Conservation (phyloP, 2,329 filamentous ascomycete species). For the Colletotrichum brevisporum region DNA sequence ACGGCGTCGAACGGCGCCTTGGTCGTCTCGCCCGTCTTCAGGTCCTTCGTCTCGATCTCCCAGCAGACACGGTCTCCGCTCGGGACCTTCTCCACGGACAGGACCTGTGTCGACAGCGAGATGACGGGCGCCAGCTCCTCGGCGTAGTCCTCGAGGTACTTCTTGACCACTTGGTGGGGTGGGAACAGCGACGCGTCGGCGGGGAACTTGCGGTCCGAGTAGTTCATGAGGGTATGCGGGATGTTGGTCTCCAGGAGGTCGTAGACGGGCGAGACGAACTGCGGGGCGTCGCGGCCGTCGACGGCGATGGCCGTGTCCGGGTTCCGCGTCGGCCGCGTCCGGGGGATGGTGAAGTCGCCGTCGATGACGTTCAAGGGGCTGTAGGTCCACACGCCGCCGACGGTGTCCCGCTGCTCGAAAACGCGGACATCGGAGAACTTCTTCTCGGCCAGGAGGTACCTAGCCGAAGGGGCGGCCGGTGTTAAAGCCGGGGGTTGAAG, state of each 20-base stretch:
- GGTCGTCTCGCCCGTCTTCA: slow-evolving; percentile 45
- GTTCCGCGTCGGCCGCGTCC: slow-evolving; percentile 48
- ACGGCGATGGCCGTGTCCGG: slow-evolving; percentile 60
- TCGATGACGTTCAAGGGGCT: slow-evolving; percentile 49
- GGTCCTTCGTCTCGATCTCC: slow-evolving; percentile 58
- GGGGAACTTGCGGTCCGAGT: slow-evolving; percentile 73
- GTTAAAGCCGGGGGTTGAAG: too few species aligned
- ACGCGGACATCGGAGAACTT: slow-evolving; percentile 74
- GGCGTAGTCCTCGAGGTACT: slow-evolving; percentile 77
- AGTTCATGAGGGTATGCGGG: slow-evolving; percentile 79
- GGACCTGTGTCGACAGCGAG: slow-evolving; percentile 73
- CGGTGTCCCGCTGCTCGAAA: slow-evolving; percentile 76
- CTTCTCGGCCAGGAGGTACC: slow-evolving; percentile 76
- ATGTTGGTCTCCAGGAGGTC: slow-evolving; percentile 82
- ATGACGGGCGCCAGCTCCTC: slow-evolving; percentile 71
- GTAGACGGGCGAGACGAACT: slow-evolving; percentile 78
- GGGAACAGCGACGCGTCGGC: slow-evolving; percentile 76
- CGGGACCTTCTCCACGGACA: slow-evolving; percentile 54
- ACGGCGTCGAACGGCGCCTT: slow-evolving; percentile 70
- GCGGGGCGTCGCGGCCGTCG: slow-evolving; percentile 49
- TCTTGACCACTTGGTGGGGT: slow-evolving; percentile 71
- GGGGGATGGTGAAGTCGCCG: slow-evolving; percentile 42
- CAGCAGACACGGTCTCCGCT: slow-evolving; percentile 55
- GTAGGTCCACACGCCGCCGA: slow-evolving; percentile 83
- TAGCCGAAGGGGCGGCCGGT: slow-evolving; percentile 48